Conservation (phyloP, 305 asterid species). For the Fraxinus paxiana region DNA sequence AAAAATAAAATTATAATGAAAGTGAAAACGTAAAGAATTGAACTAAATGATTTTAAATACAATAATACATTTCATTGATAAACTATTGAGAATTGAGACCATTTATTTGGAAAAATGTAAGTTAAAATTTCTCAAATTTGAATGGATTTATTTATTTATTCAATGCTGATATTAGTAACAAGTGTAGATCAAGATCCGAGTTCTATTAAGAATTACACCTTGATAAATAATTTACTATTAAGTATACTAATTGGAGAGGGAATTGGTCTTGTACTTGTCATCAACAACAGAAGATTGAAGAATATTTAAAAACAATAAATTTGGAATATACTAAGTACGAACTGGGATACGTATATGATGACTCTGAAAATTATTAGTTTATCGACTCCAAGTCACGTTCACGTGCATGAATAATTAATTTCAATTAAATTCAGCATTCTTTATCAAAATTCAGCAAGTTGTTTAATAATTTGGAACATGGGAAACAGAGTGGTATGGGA, state of each 20-base stretch:
- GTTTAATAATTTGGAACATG: slow-evolving; percentile 17
- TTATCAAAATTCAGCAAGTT: not conserved
- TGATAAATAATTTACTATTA: too few relatives aligned
- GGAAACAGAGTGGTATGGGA: slow-evolving; percentile 28
- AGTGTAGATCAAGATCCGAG: not conserved
- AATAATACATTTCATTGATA: not conserved
- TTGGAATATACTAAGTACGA: not conserved
- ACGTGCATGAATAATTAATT: not conserved
- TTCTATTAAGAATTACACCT: too few relatives aligned
- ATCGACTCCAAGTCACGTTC: not conserved
- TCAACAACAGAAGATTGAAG: not conserved
- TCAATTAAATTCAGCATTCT: too few relatives aligned
- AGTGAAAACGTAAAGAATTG: too few relatives aligned
- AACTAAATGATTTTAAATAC: not conserved
- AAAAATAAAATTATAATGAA: too few relatives aligned
- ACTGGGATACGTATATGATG: not conserved
- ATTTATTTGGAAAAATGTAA: not conserved
- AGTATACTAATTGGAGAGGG: too few relatives aligned
- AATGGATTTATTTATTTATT: too few relatives aligned
- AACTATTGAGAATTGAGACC: not conserved
- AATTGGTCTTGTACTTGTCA: not conserved
- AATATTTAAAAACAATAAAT: too few relatives aligned
- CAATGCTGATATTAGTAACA: not conserved
- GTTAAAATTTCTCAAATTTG: not conserved
- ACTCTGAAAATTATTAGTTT: not conserved